Base-by-base conservation (phyloP, 805 yeast genomes). In the Yarrowia bubula region DNA sequence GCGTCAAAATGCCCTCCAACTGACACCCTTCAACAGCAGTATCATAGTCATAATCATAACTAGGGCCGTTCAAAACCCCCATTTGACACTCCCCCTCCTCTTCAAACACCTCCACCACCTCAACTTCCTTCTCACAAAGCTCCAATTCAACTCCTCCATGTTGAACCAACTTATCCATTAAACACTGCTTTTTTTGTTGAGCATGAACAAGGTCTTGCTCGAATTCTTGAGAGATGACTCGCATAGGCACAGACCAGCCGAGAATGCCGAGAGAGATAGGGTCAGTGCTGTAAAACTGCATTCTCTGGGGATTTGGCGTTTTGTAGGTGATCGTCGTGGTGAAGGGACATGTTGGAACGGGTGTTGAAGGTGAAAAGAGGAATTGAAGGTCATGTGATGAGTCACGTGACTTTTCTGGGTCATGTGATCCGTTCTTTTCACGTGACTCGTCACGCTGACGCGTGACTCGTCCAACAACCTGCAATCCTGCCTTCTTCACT, bases 221-320 rank as follows among this genome's bases (percentile, higher is more conserved):
- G 53, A 72, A 73, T 22, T 67, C 69, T 14, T 72, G 71, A 14
- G 68, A 69, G 38, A 72, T 68, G 15, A 66, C 71, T 14, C 64
- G 73, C 71, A 55, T 75, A 9, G 64, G 64, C 9, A 58, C 64
- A n/a, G 64, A 58, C 64, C 64, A 58, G 51, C 64, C 80, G 1
- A 78, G 75, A 13, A 81, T 72, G 14, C 86, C 87, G 9, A 92
- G 79, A 3, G 84, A 76, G 3, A 91, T 88, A 0, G 97, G 96
- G n/a, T 80, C 77, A 3, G 86, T 73, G 0, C 97, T 86, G 68
- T 84, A 88, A 73, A 89, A 90, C 69, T 92, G 96, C 79, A 92
- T 80, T 66, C 83, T 81, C 33, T 79, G 80, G 17, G 88, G 84
- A 48, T 83, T 81, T 0, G 98, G 98, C 1, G 95, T 88, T 31